These are phyloP conservation scores for Rheum nobile DNA, from an alignment of 148 eudicot species.

Conservation along the genomic window DNA sequence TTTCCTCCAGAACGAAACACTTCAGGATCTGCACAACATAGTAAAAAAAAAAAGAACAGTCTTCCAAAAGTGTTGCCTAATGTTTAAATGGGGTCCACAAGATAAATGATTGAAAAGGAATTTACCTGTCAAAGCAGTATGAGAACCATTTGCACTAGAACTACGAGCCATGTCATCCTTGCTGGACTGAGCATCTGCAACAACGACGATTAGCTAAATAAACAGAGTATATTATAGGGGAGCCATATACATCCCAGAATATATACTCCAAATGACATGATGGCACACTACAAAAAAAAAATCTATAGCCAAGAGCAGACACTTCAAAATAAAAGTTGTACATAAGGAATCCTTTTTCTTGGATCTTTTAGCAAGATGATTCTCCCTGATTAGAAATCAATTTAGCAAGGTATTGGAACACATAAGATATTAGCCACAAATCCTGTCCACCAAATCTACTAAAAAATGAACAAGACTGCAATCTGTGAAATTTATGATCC, in stretches of 20 bases:
- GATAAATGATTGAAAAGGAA: neutral
- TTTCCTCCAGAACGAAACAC: conserved; percentile 60
- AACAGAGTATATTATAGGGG: neutral
- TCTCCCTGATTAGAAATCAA: neutral
- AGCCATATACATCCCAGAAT: neutral
- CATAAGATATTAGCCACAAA: neutral
- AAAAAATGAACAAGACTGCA: too few species aligned
- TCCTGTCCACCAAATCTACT: neutral
- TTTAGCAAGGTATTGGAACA: neutral
- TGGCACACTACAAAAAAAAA: neutral
- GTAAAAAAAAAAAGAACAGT: neutral
- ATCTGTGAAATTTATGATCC: neutral
- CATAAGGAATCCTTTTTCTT: neutral
- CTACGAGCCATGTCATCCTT: conserved; percentile 32
- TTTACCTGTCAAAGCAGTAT: conserved; percentile 29
- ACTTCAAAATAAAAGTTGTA: neutral
- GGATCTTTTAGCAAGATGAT: neutral
- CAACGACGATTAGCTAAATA: neutral
- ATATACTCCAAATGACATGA: neutral
- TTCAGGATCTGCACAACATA: conserved; percentile 57
- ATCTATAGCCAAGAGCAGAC: neutral
- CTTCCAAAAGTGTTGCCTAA: neutral
- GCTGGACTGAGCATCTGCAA: conserved; percentile 38
- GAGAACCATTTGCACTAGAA: conserved; percentile 31
- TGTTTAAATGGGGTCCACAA: neutral